Evolutionary conservation across 306 rosid genomes (phyloP).

Genomic region (Hippophae rhamnoides): DNA sequence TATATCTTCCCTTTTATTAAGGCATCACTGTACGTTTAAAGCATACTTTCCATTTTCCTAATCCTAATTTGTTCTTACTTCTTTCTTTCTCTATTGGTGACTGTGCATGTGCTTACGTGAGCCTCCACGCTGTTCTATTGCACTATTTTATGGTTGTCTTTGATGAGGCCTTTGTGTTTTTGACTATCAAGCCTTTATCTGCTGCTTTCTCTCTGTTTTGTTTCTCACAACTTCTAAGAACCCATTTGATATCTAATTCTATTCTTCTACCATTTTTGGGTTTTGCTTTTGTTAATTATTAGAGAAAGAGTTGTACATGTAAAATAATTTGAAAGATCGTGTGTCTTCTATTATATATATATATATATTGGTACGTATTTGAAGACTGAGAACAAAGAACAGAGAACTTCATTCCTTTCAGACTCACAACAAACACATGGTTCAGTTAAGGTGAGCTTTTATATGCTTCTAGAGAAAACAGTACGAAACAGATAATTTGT

Average conservation of each 20-base stretch:
- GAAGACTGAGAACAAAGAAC: neutral
- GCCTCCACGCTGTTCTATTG: neutral
- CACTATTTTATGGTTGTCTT: neutral
- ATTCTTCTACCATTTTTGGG: neutral
- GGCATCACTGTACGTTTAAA: neutral
- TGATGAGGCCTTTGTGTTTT: neutral
- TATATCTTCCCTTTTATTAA: neutral
- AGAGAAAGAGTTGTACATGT: neutral
- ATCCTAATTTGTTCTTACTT: neutral
- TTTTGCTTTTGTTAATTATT: neutral
- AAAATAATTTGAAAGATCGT: neutral
- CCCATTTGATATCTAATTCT: neutral
- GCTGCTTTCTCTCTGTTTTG: neutral
- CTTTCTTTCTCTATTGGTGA: neutral
- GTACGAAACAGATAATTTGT: neutral
- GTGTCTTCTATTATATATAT: neutral
- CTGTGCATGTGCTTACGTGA: neutral
- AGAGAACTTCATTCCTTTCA: neutral
- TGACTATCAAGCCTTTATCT: neutral
- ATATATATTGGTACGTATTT: neutral
- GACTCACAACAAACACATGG: neutral
- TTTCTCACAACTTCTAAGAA: neutral
- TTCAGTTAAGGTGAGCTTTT: neutral
- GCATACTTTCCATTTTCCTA: neutral
- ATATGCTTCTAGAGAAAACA: neutral